Conservation (phyloP, 1,284 basidiomycete species). For the Microbotryum silenes-acaulis region DNA sequence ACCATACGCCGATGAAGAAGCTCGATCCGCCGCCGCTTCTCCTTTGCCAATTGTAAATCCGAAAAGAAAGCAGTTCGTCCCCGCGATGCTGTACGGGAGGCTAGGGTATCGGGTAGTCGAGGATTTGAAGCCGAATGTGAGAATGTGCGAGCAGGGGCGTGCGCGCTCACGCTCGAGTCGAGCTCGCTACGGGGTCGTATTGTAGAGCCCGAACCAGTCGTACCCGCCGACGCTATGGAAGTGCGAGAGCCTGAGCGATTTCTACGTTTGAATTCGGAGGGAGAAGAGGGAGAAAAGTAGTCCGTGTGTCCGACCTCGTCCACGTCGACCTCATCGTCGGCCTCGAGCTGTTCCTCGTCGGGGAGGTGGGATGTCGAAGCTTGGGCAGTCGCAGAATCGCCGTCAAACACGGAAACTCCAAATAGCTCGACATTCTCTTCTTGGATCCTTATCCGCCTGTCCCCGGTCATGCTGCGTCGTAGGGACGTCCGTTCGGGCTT, state of each 20-base stretch:
- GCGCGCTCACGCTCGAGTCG: constrained; percentile 21
- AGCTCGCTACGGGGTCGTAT: constrained; percentile 47
- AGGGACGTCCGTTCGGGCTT: too few relatives aligned
- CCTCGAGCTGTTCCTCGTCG: not conserved
- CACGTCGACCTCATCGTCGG: not conserved
- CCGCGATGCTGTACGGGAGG: constrained; percentile 6
- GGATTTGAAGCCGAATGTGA: constrained; percentile 18
- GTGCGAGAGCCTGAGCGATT: constrained; percentile 19
- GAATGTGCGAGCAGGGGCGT: constrained; percentile 11
- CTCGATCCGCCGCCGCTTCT: constrained; percentile 59
- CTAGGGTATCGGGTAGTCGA: constrained; percentile 8
- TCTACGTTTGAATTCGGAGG: not conserved
- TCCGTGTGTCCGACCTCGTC: not conserved
- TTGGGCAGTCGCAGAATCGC: too few relatives aligned
- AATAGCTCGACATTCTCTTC: too few relatives aligned
- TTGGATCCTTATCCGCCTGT: too few relatives aligned
- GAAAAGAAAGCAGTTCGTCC: constrained; percentile 26
- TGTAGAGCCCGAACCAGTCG: constrained; percentile 32
- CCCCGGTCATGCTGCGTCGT: too few relatives aligned
- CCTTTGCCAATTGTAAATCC: constrained; percentile 40
- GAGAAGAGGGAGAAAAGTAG: not conserved
- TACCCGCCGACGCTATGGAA: constrained; percentile 16
- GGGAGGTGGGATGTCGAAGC: too few relatives aligned
- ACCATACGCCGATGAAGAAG: constrained; percentile 63
- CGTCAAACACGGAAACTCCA: too few relatives aligned